A percentile compares a stretch with the other conserved stretches of the same genome.
phyloP scores from a whole-genome alignment of 139 green algal species.

The Mychonastes homosphaera region DNA sequence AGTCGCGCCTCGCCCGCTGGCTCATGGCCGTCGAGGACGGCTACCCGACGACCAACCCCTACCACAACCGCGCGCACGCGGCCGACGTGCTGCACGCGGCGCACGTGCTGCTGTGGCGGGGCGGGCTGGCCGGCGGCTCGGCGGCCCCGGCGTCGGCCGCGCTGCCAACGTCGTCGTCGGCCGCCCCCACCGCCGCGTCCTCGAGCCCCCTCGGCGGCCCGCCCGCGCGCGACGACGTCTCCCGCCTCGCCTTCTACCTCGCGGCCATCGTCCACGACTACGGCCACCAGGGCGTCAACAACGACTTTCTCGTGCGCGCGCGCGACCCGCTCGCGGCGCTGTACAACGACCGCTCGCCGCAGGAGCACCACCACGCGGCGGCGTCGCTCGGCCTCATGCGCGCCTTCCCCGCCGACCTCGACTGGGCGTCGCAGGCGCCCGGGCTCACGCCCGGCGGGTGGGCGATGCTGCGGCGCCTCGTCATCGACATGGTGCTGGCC shows the following conservation, averaged over 20 bases:
- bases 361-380: slow-evolving; percentile 56
- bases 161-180: too few species aligned
- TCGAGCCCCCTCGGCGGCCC: too few species aligned
- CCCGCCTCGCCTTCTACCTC: slow-evolving; percentile 37
- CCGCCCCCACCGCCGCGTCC: too few species aligned
- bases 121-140: slow-evolving; percentile 18
- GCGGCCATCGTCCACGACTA: slow-evolving; percentile 48
- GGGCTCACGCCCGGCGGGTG: too few species aligned
- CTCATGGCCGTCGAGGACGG: slow-evolving; percentile 43
- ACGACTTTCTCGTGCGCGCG: slow-evolving; percentile 50
- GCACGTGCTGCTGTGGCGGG: slow-evolving; percentile 42
- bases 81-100: slow-evolving; percentile 40
- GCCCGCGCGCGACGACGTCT: slow-evolving; percentile 39
- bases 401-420: slow-evolving; percentile 22
- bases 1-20: slow-evolving; percentile 7
- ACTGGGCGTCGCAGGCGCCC: too few species aligned
- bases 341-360: slow-evolving; percentile 54
- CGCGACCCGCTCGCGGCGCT: slow-evolving; percentile 36
- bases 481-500: slow-evolving; percentile 54
- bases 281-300: slow-evolving; percentile 53
- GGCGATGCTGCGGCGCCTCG: slow-evolving; percentile 26
- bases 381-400: slow-evolving; percentile 38
- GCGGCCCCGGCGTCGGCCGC: slow-evolving; percentile 3
- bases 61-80: slow-evolving; percentile 52
- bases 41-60: slow-evolving; percentile 49